Conservation (phyloP, 1,139 yeast species). For the Scheffersomyces insectosa region DNA sequence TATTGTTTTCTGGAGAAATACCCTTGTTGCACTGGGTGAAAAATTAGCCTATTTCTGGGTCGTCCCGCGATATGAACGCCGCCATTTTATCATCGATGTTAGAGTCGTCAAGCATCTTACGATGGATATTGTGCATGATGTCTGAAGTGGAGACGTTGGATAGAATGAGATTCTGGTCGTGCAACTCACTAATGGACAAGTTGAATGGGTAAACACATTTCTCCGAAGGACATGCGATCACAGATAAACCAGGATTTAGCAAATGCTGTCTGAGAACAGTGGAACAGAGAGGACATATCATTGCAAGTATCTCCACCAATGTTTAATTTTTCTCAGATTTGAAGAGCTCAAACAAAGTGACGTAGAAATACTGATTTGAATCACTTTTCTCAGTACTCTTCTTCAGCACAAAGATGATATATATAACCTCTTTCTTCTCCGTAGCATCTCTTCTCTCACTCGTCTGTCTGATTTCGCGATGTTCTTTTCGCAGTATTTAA, state of each 20-base stretch:
- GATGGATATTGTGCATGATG: conserved; percentile 26
- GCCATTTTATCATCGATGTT: conserved; percentile 27
- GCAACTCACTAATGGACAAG: conserved; percentile 26
- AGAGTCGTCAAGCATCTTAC: conserved; percentile 23
- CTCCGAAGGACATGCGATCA: conserved; percentile 29
- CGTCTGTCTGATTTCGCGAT: not conserved
- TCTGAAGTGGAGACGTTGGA: conserved; percentile 22
- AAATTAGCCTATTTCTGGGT: conserved; percentile 16
- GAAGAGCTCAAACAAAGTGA: too few relatives aligned
- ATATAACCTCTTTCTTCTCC: too few relatives aligned
- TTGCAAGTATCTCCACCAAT: conserved; percentile 3
- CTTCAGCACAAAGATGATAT: too few relatives aligned
- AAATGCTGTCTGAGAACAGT: conserved; percentile 25
- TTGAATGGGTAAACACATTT: conserved; percentile 36
- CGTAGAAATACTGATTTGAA: too few relatives aligned
- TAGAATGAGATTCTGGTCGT: conserved; percentile 22
- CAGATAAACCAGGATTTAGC: conserved; percentile 26
- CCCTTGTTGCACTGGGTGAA: too few relatives aligned
- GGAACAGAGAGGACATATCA: conserved; percentile 32
- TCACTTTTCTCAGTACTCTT: not conserved
- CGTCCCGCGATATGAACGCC: conserved; percentile 26
- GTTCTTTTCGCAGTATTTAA: not conserved
- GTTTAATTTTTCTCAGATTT: too few relatives aligned
- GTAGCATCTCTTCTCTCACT: too few relatives aligned
- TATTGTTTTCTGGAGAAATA: too few relatives aligned